phyloP scores from a whole-genome alignment of 352 stramenopile species.

The Phytopythium helicoides region DNA sequence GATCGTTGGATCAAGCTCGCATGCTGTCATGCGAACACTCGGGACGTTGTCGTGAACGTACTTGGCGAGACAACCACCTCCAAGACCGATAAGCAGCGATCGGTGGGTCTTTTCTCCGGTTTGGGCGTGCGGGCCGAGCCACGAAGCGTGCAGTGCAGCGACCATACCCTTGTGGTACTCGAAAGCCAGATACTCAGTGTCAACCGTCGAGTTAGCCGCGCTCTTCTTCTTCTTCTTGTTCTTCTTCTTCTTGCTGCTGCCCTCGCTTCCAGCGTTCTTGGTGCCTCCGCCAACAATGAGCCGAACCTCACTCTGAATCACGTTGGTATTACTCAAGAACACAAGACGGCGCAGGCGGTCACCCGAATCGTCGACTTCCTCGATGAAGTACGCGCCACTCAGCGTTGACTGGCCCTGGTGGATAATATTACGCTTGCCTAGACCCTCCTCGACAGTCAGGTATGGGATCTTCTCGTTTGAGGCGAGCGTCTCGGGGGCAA shows the following conservation, averaged over 20 bases:
- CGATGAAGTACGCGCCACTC: constrained; percentile 69
- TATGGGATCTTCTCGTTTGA: constrained; percentile 61
- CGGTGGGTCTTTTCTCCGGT: constrained; percentile 15
- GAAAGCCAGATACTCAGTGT: constrained; percentile 64
- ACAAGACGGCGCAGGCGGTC: constrained; percentile 59
- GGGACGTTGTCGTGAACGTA: constrained; percentile 61
- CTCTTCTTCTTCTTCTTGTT: constrained; percentile 63
- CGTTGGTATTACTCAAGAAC: constrained; percentile 68
- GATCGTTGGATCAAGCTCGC: constrained; percentile 66
- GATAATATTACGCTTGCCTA: constrained; percentile 60
- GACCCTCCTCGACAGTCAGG: constrained; percentile 63
- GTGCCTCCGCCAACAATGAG: constrained; percentile 20
- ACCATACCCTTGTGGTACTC: constrained; percentile 83
- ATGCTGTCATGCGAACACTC: constrained; percentile 46
- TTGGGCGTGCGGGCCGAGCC: constrained; percentile 12
- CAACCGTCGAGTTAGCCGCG: constrained; percentile 9
- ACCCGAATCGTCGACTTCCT: constrained; percentile 55
- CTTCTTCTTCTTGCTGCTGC: constrained; percentile 62
- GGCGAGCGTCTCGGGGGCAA: constrained; percentile 47
- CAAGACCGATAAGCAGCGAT: constrained; percentile 63
- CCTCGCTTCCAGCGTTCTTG: constrained; percentile 22
- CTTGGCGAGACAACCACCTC: constrained; percentile 62
- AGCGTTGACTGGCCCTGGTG: constrained; percentile 41
- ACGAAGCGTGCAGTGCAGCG: constrained; percentile 45
- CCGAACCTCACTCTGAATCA: constrained; percentile 77